These are phyloP conservation scores for Parafenestella ontariensis DNA, from an alignment of 2,329 filamentous ascomycete genomes.

Conservation along the genomic window DNA sequence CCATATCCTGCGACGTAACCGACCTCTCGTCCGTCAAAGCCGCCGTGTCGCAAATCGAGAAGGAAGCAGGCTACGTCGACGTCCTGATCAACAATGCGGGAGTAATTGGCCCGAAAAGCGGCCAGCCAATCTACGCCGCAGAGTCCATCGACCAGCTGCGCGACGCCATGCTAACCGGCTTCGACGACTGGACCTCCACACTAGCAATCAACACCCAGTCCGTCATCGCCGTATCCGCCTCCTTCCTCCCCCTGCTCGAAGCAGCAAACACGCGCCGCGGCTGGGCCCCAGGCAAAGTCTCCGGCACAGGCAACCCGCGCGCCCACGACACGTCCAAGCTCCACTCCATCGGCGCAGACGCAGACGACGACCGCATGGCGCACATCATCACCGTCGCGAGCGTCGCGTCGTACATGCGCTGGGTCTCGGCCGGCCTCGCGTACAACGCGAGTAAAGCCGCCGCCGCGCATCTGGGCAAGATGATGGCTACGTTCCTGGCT, in stretches of 20 bases:
- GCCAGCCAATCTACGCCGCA: conserved; percentile 51
- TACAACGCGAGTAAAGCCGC: conserved; percentile 56
- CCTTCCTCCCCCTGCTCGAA: conserved; percentile 56
- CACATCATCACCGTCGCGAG: conserved; percentile 57
- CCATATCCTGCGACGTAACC: conserved; percentile 55
- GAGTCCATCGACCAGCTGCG: conserved; percentile 53
- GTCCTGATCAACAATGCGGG: conserved; percentile 63
- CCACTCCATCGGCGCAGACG: conserved; percentile 26
- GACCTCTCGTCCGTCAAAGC: conserved; percentile 50
- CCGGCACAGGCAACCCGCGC: conserved; percentile 33
- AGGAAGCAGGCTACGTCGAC: conserved; percentile 57
- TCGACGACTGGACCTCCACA: conserved; percentile 43
- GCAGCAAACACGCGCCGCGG: conserved; percentile 53
- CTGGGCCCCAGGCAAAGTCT: conserved; percentile 45
- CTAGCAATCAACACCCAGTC: conserved; percentile 55
- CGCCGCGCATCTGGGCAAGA: conserved; percentile 55
- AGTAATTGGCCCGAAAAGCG: conserved; percentile 53
- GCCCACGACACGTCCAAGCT: conserved; percentile 30
- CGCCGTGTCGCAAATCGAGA: conserved; percentile 52
- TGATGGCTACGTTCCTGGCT: conserved; percentile 51
- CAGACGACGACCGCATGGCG: conserved; percentile 49
- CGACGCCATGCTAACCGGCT: conserved; percentile 48
- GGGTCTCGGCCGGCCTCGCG: conserved; percentile 46
- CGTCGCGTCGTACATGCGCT: conserved; percentile 51
- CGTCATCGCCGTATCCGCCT: conserved; percentile 53